These are phyloP conservation scores for Pichia insulana DNA, from an alignment of 805 yeast species.

Conservation along the genomic window DNA sequence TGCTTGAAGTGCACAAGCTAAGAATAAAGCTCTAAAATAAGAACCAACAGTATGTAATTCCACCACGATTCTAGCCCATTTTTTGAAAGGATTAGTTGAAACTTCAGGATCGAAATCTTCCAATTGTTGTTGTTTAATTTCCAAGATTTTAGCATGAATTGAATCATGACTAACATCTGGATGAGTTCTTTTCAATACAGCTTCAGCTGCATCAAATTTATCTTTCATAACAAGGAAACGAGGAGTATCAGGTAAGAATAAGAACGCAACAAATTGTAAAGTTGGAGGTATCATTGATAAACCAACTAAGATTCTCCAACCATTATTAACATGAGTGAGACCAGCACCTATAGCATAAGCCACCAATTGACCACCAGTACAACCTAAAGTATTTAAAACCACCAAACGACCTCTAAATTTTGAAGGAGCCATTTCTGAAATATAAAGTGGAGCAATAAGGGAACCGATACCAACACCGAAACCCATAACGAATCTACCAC, in stretches of 20 bases:
- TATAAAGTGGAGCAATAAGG: conserved; percentile 86
- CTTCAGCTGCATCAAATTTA: conserved; percentile 52
- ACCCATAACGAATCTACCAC: conserved; percentile 88
- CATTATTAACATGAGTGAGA: conserved; percentile 58
- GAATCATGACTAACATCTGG: conserved; percentile 52
- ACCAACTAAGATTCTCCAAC: conserved; percentile 93
- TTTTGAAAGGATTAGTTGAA: conserved; percentile 29
- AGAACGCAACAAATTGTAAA: conserved; percentile 64
- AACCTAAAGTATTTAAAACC: conserved; percentile 77
- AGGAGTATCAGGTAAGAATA: conserved; percentile 93
- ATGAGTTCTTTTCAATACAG: conserved; percentile 58
- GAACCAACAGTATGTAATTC: conserved; percentile 62
- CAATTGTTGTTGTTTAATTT: conserved; percentile 35
- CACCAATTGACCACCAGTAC: conserved; percentile 90
- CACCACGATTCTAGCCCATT: conserved; percentile 52
- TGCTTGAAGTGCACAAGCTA: conserved; percentile 91
- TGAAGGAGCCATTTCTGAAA: conserved; percentile 87
- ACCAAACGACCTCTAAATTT: conserved; percentile 87
- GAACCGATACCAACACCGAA: conserved; percentile 96
- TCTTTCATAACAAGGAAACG: conserved; percentile 75
- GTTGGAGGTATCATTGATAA: conserved; percentile 82
- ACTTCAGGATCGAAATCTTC: conserved; percentile 35
- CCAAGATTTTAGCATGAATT: conserved; percentile 59
- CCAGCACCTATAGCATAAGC: conserved; percentile 96
- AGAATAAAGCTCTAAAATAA: conserved; percentile 79